Evolutionary conservation across 441 rosid genomes (phyloP).

Genomic region (Euphorbia celastroides): DNA sequence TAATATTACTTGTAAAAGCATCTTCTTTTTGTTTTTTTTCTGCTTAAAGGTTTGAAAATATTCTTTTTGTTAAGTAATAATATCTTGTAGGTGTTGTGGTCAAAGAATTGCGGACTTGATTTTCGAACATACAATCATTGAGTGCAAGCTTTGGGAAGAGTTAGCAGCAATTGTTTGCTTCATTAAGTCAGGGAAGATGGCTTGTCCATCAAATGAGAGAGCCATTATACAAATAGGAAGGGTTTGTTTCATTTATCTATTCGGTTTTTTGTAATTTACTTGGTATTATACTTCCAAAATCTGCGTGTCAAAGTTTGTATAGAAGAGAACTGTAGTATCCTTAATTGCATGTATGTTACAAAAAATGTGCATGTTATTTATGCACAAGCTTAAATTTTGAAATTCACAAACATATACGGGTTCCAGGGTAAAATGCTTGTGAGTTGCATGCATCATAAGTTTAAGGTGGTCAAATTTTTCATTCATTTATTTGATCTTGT

Average conservation of each 20-base stretch:
- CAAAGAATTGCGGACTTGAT: constrained; percentile 50
- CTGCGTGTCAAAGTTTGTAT: background rate
- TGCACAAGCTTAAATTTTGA: background rate
- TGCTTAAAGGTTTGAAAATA: background rate
- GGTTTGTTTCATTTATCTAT: constrained; percentile 36
- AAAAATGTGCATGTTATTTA: background rate
- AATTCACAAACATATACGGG: background rate
- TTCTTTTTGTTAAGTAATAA: background rate
- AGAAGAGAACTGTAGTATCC: background rate
- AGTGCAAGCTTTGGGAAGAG: constrained; percentile 67
- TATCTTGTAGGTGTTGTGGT: constrained; percentile 39
- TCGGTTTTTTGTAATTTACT: background rate
- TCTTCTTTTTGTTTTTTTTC: background rate
- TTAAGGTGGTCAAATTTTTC: too few species aligned
- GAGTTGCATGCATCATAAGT: background rate
- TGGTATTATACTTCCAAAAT: background rate
- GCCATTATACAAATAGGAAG: constrained; percentile 46
- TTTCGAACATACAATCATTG: constrained; percentile 45
- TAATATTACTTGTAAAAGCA: background rate
- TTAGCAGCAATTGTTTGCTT: constrained; percentile 39
- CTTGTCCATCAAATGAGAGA: constrained; percentile 48
- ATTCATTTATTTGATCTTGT: too few species aligned
- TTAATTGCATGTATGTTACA: background rate
- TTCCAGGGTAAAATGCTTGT: background rate
- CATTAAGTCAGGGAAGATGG: constrained; percentile 48